Evolutionary conservation across 225 moss, liverwort and hornwort species (phyloP), one percentile per base, ranked within the genome.

Genomic region (Lunularia cruciata): DNA sequence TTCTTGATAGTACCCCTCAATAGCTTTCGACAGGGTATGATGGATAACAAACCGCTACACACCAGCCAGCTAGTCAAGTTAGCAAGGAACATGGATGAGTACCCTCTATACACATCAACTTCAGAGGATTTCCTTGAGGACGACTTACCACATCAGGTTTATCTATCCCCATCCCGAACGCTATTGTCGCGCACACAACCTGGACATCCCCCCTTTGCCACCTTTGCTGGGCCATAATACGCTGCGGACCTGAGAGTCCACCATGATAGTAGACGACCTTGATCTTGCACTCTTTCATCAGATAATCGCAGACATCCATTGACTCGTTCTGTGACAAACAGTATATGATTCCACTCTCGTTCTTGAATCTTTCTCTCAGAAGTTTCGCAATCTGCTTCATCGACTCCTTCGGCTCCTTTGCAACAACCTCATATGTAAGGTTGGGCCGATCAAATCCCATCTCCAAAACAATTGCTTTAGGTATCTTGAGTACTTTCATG

Each of bases 101-200:
- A 6, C 3, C 10, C 8, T 10, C 22, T 0, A 22, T 52, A 19
- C 27, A 23, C 12, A 9, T 0, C 27, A 20, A 18, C 19, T 48
- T 47, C 1, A 48, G 32, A 58, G 8, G 57, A 8, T 58, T 23
- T 3, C 8, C 35, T 19, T 16, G 65, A 33, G 30, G 26, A 33
- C 46, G 12, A 76, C 83, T 63, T 73, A 83, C 83, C 16, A 83
- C 83, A 59, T 83, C 70, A 26, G 76, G 73, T 66, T 83, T 83
- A 66, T 83, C 79, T 23, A 83, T 83, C 25, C 83, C 83, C 83
- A 83, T 83, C 25, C 79, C 83, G 46, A 83, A 83, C 2, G 83
- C 83, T 53, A 83, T 83, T 27, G 81, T 81, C 15, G 81, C 81
- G 39, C 81, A 81, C 13, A 81, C 77, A 46, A 81, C 71, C 53